phyloP scores from a whole-genome alignment of 2,329 filamentous ascomycete genomes.

The Hyphodiscus sp. region DNA sequence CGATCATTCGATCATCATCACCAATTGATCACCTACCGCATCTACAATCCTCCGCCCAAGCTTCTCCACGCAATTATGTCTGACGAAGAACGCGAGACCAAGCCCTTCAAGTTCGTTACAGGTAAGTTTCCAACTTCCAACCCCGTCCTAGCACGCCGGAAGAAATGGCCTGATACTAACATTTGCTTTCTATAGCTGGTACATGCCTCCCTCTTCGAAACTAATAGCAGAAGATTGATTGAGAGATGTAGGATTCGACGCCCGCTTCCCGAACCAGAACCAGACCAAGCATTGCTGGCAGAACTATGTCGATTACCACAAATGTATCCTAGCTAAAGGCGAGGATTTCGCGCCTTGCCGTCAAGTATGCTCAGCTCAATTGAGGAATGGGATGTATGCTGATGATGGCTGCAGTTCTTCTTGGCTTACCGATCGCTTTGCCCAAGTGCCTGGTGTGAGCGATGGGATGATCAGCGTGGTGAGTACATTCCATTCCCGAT shows the following conservation, averaged over 20 bases:
- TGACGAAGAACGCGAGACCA: constrained; percentile 85
- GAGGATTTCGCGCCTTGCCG: constrained; percentile 97
- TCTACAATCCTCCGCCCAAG: constrained; percentile 29
- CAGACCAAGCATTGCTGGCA: constrained; percentile 99
- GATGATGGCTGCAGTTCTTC: constrained; percentile 63
- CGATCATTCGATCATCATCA: constrained; percentile 27
- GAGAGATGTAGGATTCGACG: constrained; percentile 74
- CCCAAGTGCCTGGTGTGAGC: constrained; percentile 86
- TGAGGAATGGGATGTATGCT: constrained; percentile 39
- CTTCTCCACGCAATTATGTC: constrained; percentile 66
- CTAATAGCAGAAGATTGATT: not conserved
- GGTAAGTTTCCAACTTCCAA: constrained; percentile 53
- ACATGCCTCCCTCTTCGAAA: constrained; percentile 27
- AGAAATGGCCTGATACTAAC: constrained; percentile 35
- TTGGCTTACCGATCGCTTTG: constrained; percentile 95
- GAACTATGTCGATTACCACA: constrained; percentile 99
- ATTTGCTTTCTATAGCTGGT: constrained; percentile 37
- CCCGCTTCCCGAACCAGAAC: constrained; percentile 98
- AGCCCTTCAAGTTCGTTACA: constrained; percentile 99
- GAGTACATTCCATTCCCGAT: constrained; percentile 33
- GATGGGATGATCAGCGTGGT: constrained; percentile 98
- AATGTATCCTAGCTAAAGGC: constrained; percentile 97
- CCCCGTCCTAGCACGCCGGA: constrained; percentile 12
- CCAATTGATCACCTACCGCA: constrained; percentile 24
- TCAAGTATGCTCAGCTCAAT: constrained; percentile 59